Evolutionary conservation across 371 early-diverging fungal genomes (phyloP).

Genomic region (Mortierella sp.): DNA sequence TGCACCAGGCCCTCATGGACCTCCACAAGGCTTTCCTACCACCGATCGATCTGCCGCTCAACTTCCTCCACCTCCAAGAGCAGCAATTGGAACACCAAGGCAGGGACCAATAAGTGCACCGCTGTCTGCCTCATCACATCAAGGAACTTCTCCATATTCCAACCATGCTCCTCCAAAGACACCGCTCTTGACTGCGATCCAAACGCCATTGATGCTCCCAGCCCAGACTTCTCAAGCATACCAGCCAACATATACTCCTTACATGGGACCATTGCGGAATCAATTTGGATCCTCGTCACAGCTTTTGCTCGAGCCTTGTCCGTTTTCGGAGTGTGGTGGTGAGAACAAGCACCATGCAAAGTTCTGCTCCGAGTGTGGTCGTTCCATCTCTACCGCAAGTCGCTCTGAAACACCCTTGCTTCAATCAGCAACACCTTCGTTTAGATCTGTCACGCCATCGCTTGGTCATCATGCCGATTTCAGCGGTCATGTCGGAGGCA

Average conservation of each 20-base stretch:
- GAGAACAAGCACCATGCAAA: slow-evolving; percentile 75
- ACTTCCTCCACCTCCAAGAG: slow-evolving; percentile 29
- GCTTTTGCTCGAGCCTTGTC: slow-evolving; percentile 59
- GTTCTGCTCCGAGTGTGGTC: slow-evolving; percentile 82
- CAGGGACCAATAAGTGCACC: slow-evolving; percentile 30
- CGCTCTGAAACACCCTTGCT: slow-evolving; percentile 62
- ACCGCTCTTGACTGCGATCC: slow-evolving; percentile 44
- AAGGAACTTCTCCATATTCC: slow-evolving; percentile 30
- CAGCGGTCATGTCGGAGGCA: slow-evolving; percentile 16
- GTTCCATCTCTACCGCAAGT: slow-evolving; percentile 62
- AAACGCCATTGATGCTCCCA: slow-evolving; percentile 52
- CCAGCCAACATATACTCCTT: slow-evolving; percentile 39
- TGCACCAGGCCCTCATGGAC: neutral
- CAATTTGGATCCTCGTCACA: slow-evolving; percentile 46
- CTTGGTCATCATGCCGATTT: slow-evolving; percentile 34
- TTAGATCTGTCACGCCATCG: slow-evolving; percentile 61
- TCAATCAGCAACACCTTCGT: slow-evolving; percentile 60
- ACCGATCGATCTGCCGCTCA: slow-evolving; percentile 14
- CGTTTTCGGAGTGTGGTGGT: slow-evolving; percentile 70
- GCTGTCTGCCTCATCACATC: slow-evolving; percentile 24
- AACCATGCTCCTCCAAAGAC: slow-evolving; percentile 45
- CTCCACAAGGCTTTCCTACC: slow-evolving; percentile 21
- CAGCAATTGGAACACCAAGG: slow-evolving; percentile 24
- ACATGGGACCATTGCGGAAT: slow-evolving; percentile 36
- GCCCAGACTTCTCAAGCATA: slow-evolving; percentile 45